Conservation (phyloP, 345 rosid genomes). For the Pugionium cornutum region DNA sequence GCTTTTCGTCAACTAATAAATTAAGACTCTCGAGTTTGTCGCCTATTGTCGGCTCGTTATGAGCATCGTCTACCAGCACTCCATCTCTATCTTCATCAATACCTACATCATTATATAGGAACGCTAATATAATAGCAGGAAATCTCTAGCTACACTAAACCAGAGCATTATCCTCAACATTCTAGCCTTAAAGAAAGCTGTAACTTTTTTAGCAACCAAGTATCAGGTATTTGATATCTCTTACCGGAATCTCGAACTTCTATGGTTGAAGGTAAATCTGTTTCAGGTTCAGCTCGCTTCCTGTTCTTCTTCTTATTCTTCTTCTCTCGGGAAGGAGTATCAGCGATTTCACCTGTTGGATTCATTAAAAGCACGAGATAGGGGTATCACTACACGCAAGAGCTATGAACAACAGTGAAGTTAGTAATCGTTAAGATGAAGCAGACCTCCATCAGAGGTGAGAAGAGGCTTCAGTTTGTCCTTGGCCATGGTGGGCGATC, state of each 20-base stretch:
- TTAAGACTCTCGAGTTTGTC: constrained; percentile 72
- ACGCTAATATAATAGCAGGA: background rate
- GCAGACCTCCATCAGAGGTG: constrained; percentile 40
- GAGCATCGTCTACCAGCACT: constrained; percentile 60
- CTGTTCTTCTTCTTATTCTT: constrained; percentile 35
- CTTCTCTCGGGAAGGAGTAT: constrained; percentile 27
- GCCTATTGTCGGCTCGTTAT: constrained; percentile 88
- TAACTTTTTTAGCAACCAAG: background rate
- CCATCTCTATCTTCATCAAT: constrained; percentile 66
- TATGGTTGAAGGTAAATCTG: constrained; percentile 22
- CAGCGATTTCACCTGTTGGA: constrained; percentile 36
- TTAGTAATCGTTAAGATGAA: constrained; percentile 1
- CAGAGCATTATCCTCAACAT: background rate
- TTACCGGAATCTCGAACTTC: constrained; percentile 34
- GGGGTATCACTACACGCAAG: background rate
- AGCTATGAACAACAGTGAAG: constrained; percentile 2
- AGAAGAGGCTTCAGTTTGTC: constrained; percentile 44
- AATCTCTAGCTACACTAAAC: background rate
- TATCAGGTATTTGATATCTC: background rate
- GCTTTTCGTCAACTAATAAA: constrained; percentile 43
- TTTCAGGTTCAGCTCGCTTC: constrained; percentile 41
- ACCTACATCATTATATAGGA: constrained; percentile 39
- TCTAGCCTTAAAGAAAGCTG: constrained; percentile 9
- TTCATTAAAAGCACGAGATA: background rate
- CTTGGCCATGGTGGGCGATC: constrained; percentile 46